These are phyloP conservation scores for Starmera amethionina DNA, from an alignment of 805 yeast species.

Conservation along the genomic window DNA sequence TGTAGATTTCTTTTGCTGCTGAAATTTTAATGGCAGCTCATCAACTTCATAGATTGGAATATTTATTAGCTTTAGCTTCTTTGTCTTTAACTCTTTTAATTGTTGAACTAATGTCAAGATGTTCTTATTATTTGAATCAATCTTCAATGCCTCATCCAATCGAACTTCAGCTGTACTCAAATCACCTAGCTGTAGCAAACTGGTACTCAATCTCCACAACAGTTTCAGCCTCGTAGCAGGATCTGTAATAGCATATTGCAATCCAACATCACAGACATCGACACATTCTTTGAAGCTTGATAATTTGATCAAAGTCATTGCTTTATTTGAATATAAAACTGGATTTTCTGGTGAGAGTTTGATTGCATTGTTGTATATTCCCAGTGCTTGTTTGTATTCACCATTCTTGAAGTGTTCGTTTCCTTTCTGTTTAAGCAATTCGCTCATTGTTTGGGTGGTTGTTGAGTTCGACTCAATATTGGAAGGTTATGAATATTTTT, in stretches of 20 bases:
- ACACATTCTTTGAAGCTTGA: conserved; percentile 39
- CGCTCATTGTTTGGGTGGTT: conserved; percentile 11
- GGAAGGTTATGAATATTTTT: not conserved
- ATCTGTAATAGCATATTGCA: conserved; percentile 20
- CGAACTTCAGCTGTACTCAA: conserved; percentile 18
- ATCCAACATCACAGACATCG: conserved; percentile 40
- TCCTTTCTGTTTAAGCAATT: conserved; percentile 30
- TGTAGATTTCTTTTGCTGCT: conserved; percentile 1
- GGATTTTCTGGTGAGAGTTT: conserved; percentile 38
- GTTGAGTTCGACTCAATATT: not conserved
- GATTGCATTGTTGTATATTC: conserved; percentile 47
- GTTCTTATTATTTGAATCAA: conserved; percentile 32
- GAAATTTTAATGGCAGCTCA: conserved; percentile 29
- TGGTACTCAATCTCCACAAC: conserved; percentile 39
- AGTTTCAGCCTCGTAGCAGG: conserved; percentile 34
- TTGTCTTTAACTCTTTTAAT: conserved; percentile 8
- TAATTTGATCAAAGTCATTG: conserved; percentile 52
- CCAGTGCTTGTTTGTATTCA: conserved; percentile 40
- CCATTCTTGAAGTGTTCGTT: conserved; percentile 38
- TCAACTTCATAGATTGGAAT: conserved; percentile 34
- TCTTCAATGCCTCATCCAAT: conserved; percentile 26
- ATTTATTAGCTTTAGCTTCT: not conserved
- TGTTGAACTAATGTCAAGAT: conserved; percentile 26
- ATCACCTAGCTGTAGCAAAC: conserved; percentile 22
- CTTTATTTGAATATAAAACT: conserved; percentile 55